Evolutionary conservation across 2,329 filamentous ascomycete genomes (phyloP).

Genomic region (Fusarium compactum): DNA sequence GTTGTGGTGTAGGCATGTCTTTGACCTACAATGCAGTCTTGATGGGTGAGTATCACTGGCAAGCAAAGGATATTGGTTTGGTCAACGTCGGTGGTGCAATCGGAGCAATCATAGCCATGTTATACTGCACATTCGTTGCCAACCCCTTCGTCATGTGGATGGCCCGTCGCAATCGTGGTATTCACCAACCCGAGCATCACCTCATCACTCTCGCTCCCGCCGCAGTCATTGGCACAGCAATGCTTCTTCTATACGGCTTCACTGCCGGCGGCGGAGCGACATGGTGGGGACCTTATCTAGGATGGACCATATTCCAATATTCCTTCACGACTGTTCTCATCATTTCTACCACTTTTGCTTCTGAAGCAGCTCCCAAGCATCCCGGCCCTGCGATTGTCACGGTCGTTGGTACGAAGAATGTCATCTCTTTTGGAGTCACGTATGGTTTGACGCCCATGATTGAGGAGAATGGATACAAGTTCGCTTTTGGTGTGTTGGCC

Average conservation of each 20-base stretch:
- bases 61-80: constrained; percentile 11
- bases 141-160: constrained; percentile 25
- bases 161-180: constrained; percentile 28
- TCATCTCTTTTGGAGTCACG: constrained; percentile 14
- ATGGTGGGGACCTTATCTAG: constrained; percentile 20
- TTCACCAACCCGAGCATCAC: constrained; percentile 32
- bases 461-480: constrained; percentile 7
- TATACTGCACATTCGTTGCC: constrained; percentile 16
- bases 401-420: constrained; percentile 18
- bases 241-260: constrained; percentile 29
- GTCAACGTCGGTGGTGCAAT: constrained; percentile 11
- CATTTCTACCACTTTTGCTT: constrained; percentile 14
- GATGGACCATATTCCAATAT: constrained; percentile 24
- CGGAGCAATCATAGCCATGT: constrained; percentile 8
- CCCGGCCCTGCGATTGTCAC: constrained; percentile 18
- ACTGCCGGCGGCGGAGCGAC: constrained; percentile 6
- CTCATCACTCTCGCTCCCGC: constrained; percentile 31
- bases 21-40: constrained; percentile 17
- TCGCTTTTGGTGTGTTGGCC: constrained; percentile 14
- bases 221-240: constrained; percentile 24
- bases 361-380: constrained; percentile 20
- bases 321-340: constrained; percentile 16
- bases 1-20: constrained; percentile 9
- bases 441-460: constrained; percentile 18
- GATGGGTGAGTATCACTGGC: constrained; percentile 17